These are phyloP conservation scores for Neodidymelliopsis sp. DNA, from an alignment of 2,329 filamentous ascomycete genomes.

Conservation along the genomic window DNA sequence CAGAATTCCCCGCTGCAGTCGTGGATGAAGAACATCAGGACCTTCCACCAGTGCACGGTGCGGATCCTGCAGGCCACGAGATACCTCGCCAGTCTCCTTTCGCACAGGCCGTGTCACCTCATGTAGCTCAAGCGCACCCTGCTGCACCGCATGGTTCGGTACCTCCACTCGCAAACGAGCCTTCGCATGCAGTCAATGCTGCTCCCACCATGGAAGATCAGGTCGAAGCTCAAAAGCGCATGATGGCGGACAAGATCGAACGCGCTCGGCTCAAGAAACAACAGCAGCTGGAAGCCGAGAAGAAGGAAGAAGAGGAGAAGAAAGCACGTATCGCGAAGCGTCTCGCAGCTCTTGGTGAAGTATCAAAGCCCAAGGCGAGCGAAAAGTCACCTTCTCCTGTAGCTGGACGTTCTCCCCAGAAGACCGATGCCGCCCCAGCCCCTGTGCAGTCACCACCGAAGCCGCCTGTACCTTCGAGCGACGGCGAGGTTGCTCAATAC, in stretches of 20 bases:
- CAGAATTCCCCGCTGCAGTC: constrained; percentile 41
- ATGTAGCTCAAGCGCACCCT: constrained; percentile 41
- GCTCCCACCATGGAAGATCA: constrained; percentile 64
- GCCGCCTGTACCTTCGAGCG: constrained; percentile 64
- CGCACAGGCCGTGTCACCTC: constrained; percentile 42
- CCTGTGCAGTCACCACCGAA: constrained; percentile 60
- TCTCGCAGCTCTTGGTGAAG: constrained; percentile 72
- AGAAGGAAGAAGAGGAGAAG: constrained; percentile 74
- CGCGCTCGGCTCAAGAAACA: constrained; percentile 73
- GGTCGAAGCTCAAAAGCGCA: constrained; percentile 69
- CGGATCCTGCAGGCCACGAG: constrained; percentile 31
- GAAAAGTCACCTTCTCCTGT: constrained; percentile 48
- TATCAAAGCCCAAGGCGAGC: constrained; percentile 49
- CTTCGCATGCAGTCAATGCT: constrained; percentile 39
- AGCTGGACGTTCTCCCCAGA: constrained; percentile 50
- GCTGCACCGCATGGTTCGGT: constrained; percentile 47
- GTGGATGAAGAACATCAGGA: constrained; percentile 41
- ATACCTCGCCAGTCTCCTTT: constrained; percentile 32
- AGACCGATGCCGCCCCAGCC: constrained; percentile 52
- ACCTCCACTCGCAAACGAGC: constrained; percentile 32
- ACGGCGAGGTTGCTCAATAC: constrained; percentile 65
- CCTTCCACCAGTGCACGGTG: constrained; percentile 41
- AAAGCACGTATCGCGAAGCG: constrained; percentile 76
- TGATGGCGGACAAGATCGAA: constrained; percentile 76
- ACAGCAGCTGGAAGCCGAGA: constrained; percentile 62